Base-by-base conservation (phyloP, 805 yeast species). In the Candida lessepsii region DNA sequence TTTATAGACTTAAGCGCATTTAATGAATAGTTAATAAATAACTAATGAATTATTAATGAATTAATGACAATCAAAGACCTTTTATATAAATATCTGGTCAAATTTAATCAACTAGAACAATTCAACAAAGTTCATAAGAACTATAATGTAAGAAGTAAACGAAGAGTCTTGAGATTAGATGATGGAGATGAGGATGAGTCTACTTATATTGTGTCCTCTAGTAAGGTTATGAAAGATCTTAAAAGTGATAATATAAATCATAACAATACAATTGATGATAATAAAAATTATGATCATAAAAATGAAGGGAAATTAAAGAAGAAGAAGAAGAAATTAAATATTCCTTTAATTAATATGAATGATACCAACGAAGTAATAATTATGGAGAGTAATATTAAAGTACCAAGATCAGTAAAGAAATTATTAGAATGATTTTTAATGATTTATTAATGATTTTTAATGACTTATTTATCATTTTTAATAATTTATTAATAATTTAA, bases 71-170 rank as follows among this genome's bases (percentile, higher is more conserved):
- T 32, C 3, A 29, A 5, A 6, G 37, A 32, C 8, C 24, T 39
- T 2, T 21, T 41, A n/a, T 14, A 36, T 27, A 35, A 45, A 27
- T 39, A 45, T 29, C 45, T 41, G 45, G 35, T 11, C 13, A 16
- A 31, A 6, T 23, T 41, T 16, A 40, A 35, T 10, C 48, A 45
- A 28, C 20, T 40, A 17, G 35, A 27, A 16, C 14, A 33, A 3
- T 33, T 39, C 20, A 9, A 21, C 10, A 15, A 34, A 13, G 38
- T 21, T 4, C 23, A 32, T 27, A 14, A 18, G 26, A 20, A 17
- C n/a, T 24, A 7, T 16, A 14, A 29, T 11, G 24, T 4, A n/a
- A n/a, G n/a, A n/a, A n/a, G n/a, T n/a, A n/a, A n/a, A n/a, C n/a
- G n/a, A n/a, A n/a, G n/a, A n/a, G n/a, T n/a, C n/a, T n/a, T n/a